Percentiles rank a stretch among this genome's conserved stretches.
Conservation (phyloP, 306 rosid species). For the Mimosa bimucronata region DNA sequence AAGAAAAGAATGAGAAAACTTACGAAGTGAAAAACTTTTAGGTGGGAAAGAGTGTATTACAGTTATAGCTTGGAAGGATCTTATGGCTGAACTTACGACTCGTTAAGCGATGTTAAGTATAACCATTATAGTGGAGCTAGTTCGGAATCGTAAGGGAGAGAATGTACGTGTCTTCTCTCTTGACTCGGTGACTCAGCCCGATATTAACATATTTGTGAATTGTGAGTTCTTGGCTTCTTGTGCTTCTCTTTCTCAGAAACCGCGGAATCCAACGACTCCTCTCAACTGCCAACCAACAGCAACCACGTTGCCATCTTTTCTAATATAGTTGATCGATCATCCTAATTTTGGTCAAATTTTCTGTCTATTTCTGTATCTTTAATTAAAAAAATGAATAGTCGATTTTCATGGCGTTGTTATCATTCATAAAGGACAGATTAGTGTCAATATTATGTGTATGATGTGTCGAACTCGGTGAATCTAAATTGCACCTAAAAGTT, state of each 20-base stretch:
- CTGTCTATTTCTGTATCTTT: neutral
- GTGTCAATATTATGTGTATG: neutral
- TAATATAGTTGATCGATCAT: neutral
- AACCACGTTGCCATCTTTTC: neutral
- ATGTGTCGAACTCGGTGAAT: neutral
- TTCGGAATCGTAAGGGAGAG: neutral
- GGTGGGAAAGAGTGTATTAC: neutral
- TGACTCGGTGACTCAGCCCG: neutral
- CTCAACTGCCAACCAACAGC: slow-evolving; percentile 14
- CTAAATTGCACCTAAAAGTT: neutral
- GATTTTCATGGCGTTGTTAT: neutral
- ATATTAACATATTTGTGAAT: neutral
- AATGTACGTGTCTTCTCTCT: neutral
- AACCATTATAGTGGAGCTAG: neutral
- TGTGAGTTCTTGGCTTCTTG: neutral
- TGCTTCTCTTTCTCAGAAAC: neutral
- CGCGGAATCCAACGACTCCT: slow-evolving; percentile 15
- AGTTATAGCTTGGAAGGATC: neutral
- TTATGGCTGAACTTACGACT: neutral
- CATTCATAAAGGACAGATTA: neutral
- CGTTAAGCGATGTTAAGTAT: neutral
- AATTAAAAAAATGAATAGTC: neutral
- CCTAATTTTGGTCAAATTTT: neutral
- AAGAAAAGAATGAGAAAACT: neutral
- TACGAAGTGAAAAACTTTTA: neutral